Conservation (phyloP, 2,329 filamentous ascomycete species). For the Diaporthe ilicicola region DNA sequence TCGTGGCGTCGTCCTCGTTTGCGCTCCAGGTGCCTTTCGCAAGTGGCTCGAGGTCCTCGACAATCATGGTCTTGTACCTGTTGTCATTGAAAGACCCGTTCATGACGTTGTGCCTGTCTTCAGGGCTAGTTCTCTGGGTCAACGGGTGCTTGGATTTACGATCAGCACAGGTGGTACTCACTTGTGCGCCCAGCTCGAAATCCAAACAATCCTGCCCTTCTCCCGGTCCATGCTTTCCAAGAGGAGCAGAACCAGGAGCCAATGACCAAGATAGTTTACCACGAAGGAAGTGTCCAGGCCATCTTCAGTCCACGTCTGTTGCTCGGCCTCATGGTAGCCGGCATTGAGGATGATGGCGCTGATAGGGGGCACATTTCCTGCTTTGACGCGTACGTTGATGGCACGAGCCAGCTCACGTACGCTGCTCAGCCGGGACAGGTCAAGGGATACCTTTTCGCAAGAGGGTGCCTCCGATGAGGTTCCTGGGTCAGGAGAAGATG, state of each 20-base stretch:
- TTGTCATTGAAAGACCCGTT: constrained; percentile 25
- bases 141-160: no score
- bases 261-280: constrained; percentile 38
- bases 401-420: no score
- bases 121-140: no score
- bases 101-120: not conserved
- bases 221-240: constrained; percentile 39
- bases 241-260: constrained; percentile 38
- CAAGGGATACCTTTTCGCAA: no score
- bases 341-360: constrained; percentile 49
- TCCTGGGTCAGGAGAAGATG: no score
- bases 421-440: no score
- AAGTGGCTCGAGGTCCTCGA: constrained; percentile 36
- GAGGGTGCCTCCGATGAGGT: no score
- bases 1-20: constrained; percentile 36
- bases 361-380: no score
- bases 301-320: constrained; percentile 30
- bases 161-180: no score
- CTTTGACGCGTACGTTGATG: no score
- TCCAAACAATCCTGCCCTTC: no score
- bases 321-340: constrained; percentile 37
- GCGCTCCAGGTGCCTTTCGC: constrained; percentile 40
- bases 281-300: constrained; percentile 30
- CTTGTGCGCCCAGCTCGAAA: no score
- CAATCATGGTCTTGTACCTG: constrained; percentile 33